Evolutionary conservation across 2,329 filamentous ascomycete species (phyloP), one percentile per base, ranked within the genome.

Genomic region (Fragosphaeria purpurea): DNA sequence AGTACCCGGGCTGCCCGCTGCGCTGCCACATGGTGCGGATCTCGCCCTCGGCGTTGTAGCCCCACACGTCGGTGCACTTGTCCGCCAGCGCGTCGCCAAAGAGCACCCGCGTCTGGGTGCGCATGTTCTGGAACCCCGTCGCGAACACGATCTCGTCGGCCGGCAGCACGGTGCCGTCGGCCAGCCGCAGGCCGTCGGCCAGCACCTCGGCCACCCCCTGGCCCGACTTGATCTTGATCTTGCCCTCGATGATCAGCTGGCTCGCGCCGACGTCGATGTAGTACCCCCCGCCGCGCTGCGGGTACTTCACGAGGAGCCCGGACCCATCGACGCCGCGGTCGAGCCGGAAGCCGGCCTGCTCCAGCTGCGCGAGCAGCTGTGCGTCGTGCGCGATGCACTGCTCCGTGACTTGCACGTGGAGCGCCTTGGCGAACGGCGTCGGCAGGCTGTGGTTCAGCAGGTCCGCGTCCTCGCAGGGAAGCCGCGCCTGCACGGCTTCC

Each of bases 81-180:
- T 79, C 74, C 0, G 79, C 82, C 22, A 85, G 68, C 12, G 72
- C 70, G 40, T 82, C 73, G 1, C 83, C 84, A 51, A 87, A 73
- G 22, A 83, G 75, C 39, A 72, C 69, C 12, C 77, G 67, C 3
- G 81, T 77, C 30, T 77, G 76, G 0, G 76, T 80, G 8, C 72
- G 70, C 82, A 86, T 87, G 60, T 84, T 85, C 55, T 82, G 74
- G 58, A 83, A 67, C 4, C 74, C 76, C 1, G 76, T 79, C 5
- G 75, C 75, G 48, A 77, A 69, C 11, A 83, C 70, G 3, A 83
- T 71, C 43, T 79, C 68, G 57, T 82, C 78, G 0, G 78, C 76
- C 22, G 72, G 65, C 0, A 81, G 59, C 37, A 67, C 63, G 4
- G 65, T 65, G 1, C 76, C 77, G 55, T 81, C 75, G 1, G 67